A percentile compares a stretch with the other conserved stretches of the same genome.
phyloP scores from a whole-genome alignment of 306 rosid species.

The Crataegus laevigata region DNA sequence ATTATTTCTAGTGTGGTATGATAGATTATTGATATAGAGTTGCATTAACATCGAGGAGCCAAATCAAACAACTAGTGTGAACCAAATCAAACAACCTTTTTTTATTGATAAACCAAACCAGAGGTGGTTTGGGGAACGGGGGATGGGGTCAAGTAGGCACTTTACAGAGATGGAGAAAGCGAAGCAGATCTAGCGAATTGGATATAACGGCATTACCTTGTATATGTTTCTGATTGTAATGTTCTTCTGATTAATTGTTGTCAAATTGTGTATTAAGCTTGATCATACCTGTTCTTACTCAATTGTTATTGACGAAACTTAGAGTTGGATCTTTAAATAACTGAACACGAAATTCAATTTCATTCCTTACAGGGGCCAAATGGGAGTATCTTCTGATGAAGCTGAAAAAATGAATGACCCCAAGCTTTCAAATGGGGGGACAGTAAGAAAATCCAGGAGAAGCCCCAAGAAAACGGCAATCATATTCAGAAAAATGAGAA shows the following conservation, averaged over 20 bases:
- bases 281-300: not conserved
- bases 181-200: not conserved
- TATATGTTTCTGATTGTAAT: not conserved
- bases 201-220: not conserved
- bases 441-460: conserved; percentile 16
- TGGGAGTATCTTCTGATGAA: no score
- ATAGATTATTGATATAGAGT: no score
- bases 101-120: not conserved
- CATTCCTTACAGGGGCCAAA: no score
- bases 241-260: not conserved
- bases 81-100: not conserved
- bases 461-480: conserved; percentile 12
- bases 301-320: not conserved
- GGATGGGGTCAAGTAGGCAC: not conserved
- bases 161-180: no score
- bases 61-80: not conserved
- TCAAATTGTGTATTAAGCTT: no score
- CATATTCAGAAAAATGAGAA: no score
- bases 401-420: no score
- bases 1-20: no score
- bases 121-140: not conserved
- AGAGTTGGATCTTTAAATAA: no score
- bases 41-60: no score
- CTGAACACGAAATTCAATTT: no score
- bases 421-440: conserved; percentile 28